Evolutionary conservation across 345 rosid species (phyloP), one percentile per base, ranked within the genome.

Genomic region (Eucalyptus brandiana): DNA sequence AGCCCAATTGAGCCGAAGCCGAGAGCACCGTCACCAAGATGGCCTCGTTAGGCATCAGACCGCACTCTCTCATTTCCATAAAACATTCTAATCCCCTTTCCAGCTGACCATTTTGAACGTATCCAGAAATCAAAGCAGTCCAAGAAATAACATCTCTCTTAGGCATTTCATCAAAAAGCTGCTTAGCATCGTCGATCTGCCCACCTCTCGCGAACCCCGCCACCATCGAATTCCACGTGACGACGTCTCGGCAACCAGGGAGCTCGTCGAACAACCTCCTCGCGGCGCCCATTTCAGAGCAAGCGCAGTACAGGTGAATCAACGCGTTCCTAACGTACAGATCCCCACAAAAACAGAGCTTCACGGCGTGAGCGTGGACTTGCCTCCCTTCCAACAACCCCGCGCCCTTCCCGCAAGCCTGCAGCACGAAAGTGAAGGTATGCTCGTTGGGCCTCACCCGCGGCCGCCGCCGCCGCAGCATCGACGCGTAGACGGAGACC

Each of bases 91-190:
- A 69, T 19, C 88, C 94, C 88, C 92, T 91, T 87, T 86, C 91
- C 58, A 85, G 85, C 58, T 62, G 53, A 32, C 94, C 94, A 7
- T 90, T 93, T 86, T 88, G 90, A 72, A 91, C 89, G n/a, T 92
- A 94, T 37, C 90, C 91, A 23, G 93, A 89, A 30, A 94, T 91
- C 90, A 94, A 81, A 26, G 95, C 91, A 50, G 93, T 93, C 96
- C 95, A 94, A 5, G 94, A 92, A 24, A 94, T 86, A 56, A 92
- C 91, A 91, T 91, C 91, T 89, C 91, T 88, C 32, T 76, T 45
- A 47, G 83, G 89, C 93, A 94, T 90, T 47, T 54, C 89, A 88
- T 56, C 47, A 86, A 93, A 94, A 93, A 93, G 85, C 53, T 56
- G 91, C 90, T 90, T 62, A 28, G 92, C 93, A 14, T 21, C 90